These are phyloP conservation scores for Trypanosomatidae sp. DNA, from an alignment of 208 protist genomes.

Conservation along the genomic window DNA sequence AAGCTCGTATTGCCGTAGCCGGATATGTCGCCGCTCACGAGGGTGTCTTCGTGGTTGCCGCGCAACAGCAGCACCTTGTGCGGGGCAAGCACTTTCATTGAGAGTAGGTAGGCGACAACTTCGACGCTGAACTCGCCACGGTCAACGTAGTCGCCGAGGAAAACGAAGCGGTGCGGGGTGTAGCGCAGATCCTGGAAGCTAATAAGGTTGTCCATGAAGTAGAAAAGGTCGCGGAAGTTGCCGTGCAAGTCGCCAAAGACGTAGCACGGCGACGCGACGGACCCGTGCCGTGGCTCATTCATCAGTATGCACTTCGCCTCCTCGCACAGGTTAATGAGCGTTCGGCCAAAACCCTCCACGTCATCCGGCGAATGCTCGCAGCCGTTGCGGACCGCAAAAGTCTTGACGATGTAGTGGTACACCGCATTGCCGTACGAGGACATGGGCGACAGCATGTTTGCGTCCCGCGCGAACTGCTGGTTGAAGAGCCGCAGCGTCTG, in stretches of 20 bases:
- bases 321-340: conserved; percentile 72
- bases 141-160: conserved; percentile 99
- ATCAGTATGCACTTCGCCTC: conserved; percentile 71
- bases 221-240: conserved; percentile 94
- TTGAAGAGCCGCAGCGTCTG: conserved; percentile 81
- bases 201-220: conserved; percentile 92
- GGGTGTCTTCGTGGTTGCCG: conserved; percentile 94
- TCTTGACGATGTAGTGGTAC: conserved; percentile 89
- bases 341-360: conserved; percentile 83
- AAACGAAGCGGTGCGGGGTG: conserved; percentile 95
- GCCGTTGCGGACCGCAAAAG: conserved; percentile 80
- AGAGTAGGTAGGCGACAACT: conserved; percentile 90
- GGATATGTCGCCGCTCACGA: conserved; percentile 91
- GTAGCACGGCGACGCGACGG: conserved; percentile 86
- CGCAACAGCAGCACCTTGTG: conserved; percentile 92
- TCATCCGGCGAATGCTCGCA: conserved; percentile 76
- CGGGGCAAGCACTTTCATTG: conserved; percentile 91
- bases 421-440: conserved; percentile 77
- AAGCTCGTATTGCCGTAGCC: conserved; percentile 92
- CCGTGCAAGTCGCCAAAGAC: conserved; percentile 95
- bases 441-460: conserved; percentile 49
- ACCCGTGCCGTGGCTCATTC: conserved; percentile 72
- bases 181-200: conserved; percentile 92
- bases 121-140: conserved; percentile 94
- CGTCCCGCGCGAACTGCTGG: conserved; percentile 51